Evolutionary conservation across 2,329 filamentous ascomycete species (phyloP).

Genomic region (Aspergillaceae sp.): DNA sequence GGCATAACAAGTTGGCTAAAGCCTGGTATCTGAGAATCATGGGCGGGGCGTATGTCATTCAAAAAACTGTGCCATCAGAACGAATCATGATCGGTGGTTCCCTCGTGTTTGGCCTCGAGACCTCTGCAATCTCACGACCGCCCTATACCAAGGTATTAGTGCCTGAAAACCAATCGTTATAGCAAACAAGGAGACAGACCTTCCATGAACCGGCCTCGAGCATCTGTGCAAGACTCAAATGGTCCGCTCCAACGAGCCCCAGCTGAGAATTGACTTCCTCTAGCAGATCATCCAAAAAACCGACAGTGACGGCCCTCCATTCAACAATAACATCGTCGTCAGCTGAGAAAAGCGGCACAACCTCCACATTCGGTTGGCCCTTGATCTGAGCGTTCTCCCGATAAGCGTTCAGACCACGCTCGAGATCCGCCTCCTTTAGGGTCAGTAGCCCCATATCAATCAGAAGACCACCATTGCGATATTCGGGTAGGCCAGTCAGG

Average conservation of each 20-base stretch:
- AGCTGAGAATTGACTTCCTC: conserved; percentile 61
- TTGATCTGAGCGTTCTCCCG: conserved; percentile 62
- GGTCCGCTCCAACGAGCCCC: conserved; percentile 59
- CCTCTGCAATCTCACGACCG: conserved; percentile 89
- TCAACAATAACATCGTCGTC: conserved; percentile 73
- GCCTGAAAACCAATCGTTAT: conserved; percentile 14
- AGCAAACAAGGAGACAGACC: conserved; percentile 46
- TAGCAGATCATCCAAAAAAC: conserved; percentile 63
- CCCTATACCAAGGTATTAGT: conserved; percentile 47
- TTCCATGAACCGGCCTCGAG: conserved; percentile 97
- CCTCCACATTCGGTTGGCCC: conserved; percentile 62
- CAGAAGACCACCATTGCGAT: conserved; percentile 82
- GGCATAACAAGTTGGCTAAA: conserved; percentile 9
- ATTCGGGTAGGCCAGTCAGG: conserved; percentile 81
- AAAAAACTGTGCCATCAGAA: conserved; percentile 94
- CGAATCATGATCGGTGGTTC: conserved; percentile 93
- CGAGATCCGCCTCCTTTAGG: conserved; percentile 60
- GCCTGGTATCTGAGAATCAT: conserved; percentile 20
- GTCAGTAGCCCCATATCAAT: conserved; percentile 75
- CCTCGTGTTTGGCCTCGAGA: conserved; percentile 90
- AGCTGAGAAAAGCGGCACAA: conserved; percentile 63
- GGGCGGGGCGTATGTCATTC: conserved; percentile 26
- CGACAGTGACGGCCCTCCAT: conserved; percentile 68
- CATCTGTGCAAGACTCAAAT: conserved; percentile 73
- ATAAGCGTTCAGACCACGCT: conserved; percentile 63